Conservation (phyloP, 2,329 filamentous ascomycete species). For the Nemania sp. region DNA sequence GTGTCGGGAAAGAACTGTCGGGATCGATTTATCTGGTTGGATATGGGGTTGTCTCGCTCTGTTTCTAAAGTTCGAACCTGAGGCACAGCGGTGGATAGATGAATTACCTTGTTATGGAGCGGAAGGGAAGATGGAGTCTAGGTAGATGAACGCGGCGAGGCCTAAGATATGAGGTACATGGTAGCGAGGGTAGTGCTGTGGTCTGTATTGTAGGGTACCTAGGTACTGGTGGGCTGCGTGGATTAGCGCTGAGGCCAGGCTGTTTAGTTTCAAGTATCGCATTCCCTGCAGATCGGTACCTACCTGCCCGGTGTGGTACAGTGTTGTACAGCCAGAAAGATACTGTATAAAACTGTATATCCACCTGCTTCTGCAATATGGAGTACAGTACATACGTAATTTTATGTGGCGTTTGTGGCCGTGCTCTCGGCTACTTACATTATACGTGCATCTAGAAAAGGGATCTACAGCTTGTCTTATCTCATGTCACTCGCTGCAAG, state of each 20-base stretch:
- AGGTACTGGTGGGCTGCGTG: not conserved
- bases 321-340: not conserved
- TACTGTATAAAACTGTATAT: not conserved
- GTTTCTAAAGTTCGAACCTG: not conserved
- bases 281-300: slow-evolving; percentile 14
- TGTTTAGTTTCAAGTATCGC: slow-evolving; percentile 35
- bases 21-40: not conserved
- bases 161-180: too few species aligned
- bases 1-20: not conserved
- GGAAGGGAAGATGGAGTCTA: not conserved
- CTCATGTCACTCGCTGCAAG: too few species aligned
- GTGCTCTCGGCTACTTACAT: slow-evolving; percentile 5
- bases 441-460: too few species aligned
- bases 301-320: not conserved
- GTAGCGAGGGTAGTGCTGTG: too few species aligned
- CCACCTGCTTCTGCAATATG: too few species aligned
- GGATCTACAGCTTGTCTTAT: too few species aligned
- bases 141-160: not conserved
- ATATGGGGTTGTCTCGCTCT: not conserved
- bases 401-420: slow-evolving; percentile 24
- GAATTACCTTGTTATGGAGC: too few species aligned
- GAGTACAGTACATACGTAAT: not conserved
- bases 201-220: not conserved
- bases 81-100: not conserved
- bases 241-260: slow-evolving; percentile 36